Conservation (phyloP, 805 yeast genomes). For the Wickerhamomyces chaumierensis region DNA sequence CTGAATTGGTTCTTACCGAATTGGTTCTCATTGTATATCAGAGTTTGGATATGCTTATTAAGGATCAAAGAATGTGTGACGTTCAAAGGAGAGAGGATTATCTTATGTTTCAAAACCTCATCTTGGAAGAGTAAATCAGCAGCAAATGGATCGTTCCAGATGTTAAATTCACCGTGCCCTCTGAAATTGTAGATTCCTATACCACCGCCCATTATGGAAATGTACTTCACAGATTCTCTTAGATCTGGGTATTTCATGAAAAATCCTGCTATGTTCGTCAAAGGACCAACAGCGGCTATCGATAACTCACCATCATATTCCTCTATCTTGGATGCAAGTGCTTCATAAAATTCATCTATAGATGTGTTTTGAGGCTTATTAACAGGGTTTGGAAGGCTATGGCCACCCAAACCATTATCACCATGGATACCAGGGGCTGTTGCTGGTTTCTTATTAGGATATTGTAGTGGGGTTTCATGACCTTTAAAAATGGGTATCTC, state of each 20-base stretch:
- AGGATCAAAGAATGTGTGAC: constrained; percentile 59
- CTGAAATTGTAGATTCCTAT: constrained; percentile 20
- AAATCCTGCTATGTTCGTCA: constrained; percentile 59
- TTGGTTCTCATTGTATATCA: constrained; percentile 25
- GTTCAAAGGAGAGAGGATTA: constrained; percentile 53
- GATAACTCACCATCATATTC: constrained; percentile 37
- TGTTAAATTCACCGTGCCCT: constrained; percentile 63
- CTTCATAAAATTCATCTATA: constrained; percentile 27
- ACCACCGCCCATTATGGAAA: constrained; percentile 75
- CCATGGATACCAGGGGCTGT: constrained; percentile 66
- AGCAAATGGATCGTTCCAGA: constrained; percentile 67
- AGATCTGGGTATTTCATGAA: constrained; percentile 44
- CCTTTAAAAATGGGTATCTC: constrained; percentile 60
- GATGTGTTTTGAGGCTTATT: constrained; percentile 20
- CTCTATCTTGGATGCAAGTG: constrained; percentile 26
- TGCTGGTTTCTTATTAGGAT: constrained; percentile 25
- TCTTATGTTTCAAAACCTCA: constrained; percentile 30
- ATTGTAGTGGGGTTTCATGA: constrained; percentile 39
- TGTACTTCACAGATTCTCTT: constrained; percentile 32
- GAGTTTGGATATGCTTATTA: constrained; percentile 26
- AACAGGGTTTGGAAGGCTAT: constrained; percentile 40
- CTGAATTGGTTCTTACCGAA: constrained; percentile 29
- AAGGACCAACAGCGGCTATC: constrained; percentile 65
- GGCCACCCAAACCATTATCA: constrained; percentile 67
- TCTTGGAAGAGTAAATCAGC: constrained; percentile 46